Base-by-base conservation (phyloP, 2,329 filamentous ascomycete genomes). In the Neofusicoccum kwambonambiense region DNA sequence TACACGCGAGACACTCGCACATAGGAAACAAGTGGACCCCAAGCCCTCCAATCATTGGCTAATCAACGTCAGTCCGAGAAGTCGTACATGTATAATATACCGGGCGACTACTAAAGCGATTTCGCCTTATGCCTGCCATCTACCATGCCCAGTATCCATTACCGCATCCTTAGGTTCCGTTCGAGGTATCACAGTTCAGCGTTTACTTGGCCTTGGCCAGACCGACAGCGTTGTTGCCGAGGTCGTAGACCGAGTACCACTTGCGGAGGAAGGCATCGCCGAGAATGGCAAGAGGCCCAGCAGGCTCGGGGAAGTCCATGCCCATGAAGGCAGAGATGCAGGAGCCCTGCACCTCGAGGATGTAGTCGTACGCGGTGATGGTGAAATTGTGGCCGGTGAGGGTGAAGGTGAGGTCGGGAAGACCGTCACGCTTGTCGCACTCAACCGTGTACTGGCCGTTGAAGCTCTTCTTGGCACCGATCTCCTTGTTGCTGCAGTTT, bases 241-340 rank as follows among this genome's bases (percentile, higher is more conserved):
- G 86, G 80, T 99, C 92, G 78, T 99, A 99, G 76, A 99, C 90
- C 69, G 92, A 96, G 87, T 98, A 98, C 85, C 89, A 96, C 77
- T 86, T 90, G 80, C 92, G 88, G 76, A 89, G 79, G 85, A 89
- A 89, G 69, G 86, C 91, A 78, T 97, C 93, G 74, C 95, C 95
- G 31, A 99, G 89, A 69, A 99, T 99, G 68, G 92, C 93, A 69
- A 99, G 87, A 71, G 95, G 95, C 52, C 95, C 94, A 66, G 90
- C 89, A 44, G 93, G 93, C 75, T 89, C 90, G 65, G 93, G 90
- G 77, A 86, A 82, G 71, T 84, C 95, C 89, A 98, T 96, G 73
- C 93, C 93, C 88, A 96, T 96, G 83, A 99, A 97, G 71, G 92
- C 91, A 68, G 93, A 97, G 80, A 99, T 97, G 81, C 95, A 99